Conservation (phyloP, 495 filamentous ascomycete genomes). For the Evernia prunastri region DNA sequence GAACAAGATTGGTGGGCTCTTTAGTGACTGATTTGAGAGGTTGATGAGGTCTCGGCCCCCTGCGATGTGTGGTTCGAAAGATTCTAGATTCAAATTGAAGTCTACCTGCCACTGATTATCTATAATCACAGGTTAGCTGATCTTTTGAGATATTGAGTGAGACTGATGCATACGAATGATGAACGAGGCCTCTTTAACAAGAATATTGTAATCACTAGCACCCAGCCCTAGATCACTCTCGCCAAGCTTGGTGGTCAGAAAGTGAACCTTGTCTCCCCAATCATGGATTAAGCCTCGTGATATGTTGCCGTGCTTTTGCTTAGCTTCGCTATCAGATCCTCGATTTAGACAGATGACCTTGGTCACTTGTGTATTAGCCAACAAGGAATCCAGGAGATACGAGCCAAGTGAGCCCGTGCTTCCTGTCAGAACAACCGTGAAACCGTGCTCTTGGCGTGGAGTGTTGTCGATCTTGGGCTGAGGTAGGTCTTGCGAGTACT, state of each 20-base stretch:
- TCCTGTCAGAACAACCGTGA: not conserved
- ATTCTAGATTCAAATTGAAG: conserved; percentile 31
- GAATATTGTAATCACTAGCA: conserved; percentile 19
- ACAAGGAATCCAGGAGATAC: conserved; percentile 46
- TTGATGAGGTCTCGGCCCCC: conserved; percentile 28
- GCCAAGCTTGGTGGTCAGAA: conserved; percentile 24
- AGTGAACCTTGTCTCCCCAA: conserved; percentile 13
- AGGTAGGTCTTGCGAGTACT: conserved; percentile 1
- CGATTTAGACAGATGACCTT: conserved; percentile 55
- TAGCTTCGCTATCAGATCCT: not conserved
- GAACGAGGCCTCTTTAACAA: conserved; percentile 11
- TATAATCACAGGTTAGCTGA: not conserved
- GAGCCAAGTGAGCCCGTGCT: conserved; percentile 38
- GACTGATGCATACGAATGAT: conserved; percentile 28
- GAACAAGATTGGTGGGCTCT: not conserved
- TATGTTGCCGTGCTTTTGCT: not conserved
- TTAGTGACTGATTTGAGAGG: not conserved
- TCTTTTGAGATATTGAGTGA: not conserved
- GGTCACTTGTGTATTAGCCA: conserved; percentile 33
- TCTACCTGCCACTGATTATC: conserved; percentile 34
- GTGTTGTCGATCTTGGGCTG: not conserved
- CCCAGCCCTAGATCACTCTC: conserved; percentile 28
- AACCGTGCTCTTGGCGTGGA: not conserved
- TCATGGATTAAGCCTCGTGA: conserved; percentile 3
- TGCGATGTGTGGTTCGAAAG: conserved; percentile 30